Conservation (phyloP, 495 filamentous ascomycete species). For the Aspergillus funiculosus region DNA sequence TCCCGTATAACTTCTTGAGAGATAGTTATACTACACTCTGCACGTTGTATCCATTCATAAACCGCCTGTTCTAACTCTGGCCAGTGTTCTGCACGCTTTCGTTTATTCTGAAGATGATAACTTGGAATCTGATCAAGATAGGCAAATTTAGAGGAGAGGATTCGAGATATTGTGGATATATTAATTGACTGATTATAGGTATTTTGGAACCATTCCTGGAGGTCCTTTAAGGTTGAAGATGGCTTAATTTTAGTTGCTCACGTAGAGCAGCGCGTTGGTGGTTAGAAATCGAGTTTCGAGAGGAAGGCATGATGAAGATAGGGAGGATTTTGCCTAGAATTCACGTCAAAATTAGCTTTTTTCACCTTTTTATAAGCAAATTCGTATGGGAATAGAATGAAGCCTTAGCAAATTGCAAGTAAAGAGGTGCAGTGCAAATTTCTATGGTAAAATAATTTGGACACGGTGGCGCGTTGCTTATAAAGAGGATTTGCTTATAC, state of each 20-base stretch:
- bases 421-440: no score
- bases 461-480: no score
- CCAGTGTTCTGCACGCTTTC: neutral
- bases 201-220: slow-evolving; percentile 1
- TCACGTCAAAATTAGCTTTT: neutral
- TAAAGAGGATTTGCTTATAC: no score
- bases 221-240: neutral
- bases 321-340: neutral
- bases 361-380: neutral
- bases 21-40: neutral
- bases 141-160: neutral
- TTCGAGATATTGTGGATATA: neutral
- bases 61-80: slow-evolving; percentile 1
- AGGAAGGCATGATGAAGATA: no score
- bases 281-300: slow-evolving; percentile 1
- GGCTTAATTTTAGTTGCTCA: neutral
- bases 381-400: neutral
- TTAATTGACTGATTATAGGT: neutral
- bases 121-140: neutral
- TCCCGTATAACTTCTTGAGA: neutral
- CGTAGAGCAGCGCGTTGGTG: slow-evolving; percentile 1
- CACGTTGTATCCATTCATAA: neutral
- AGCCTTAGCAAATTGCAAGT: no score
- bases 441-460: no score
- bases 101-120: neutral